phyloP scores from a whole-genome alignment of 1,284 basidiomycete species.

The Melampsora medusae region DNA sequence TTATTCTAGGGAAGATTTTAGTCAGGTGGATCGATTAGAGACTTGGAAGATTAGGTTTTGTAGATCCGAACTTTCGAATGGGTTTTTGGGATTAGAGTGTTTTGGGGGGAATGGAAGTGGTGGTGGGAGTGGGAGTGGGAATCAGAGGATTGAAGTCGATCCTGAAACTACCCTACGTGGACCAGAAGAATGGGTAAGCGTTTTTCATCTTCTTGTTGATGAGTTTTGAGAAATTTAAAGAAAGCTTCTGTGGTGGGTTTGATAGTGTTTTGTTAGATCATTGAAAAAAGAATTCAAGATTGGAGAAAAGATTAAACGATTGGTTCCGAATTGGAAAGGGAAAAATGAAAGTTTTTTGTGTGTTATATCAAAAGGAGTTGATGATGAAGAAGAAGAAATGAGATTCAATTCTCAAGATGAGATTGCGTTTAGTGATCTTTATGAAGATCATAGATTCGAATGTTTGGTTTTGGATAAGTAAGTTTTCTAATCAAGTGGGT shows the following conservation, averaged over 20 bases:
- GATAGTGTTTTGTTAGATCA: slow-evolving; percentile 1
- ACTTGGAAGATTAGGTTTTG: slow-evolving; percentile 12
- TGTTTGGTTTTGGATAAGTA: slow-evolving; percentile 21
- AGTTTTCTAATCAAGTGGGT: background rate
- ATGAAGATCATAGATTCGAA: slow-evolving; percentile 5
- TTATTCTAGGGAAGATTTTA: background rate
- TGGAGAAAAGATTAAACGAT: background rate
- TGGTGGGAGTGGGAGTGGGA: too few species aligned
- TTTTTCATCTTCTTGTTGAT: background rate
- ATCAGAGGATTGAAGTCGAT: background rate
- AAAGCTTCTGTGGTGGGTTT: too few species aligned
- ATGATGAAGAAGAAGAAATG: too few species aligned
- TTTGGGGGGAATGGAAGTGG: background rate
- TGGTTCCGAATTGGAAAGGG: slow-evolving; percentile 11
- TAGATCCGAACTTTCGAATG: slow-evolving; percentile 3
- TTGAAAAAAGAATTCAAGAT: slow-evolving; percentile 2
- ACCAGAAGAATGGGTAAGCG: slow-evolving; percentile 20
- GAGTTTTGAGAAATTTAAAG: too few species aligned
- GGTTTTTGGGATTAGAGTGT: slow-evolving; percentile 16
- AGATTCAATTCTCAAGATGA: background rate
- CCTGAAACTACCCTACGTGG: background rate
- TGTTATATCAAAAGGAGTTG: background rate
- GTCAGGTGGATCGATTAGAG: background rate
- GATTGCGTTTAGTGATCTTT: background rate
- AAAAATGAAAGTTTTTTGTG: slow-evolving; percentile 7